phyloP scores from a whole-genome alignment of 108 stramenopile species.

The Chaetoceros tenuissimus region DNA sequence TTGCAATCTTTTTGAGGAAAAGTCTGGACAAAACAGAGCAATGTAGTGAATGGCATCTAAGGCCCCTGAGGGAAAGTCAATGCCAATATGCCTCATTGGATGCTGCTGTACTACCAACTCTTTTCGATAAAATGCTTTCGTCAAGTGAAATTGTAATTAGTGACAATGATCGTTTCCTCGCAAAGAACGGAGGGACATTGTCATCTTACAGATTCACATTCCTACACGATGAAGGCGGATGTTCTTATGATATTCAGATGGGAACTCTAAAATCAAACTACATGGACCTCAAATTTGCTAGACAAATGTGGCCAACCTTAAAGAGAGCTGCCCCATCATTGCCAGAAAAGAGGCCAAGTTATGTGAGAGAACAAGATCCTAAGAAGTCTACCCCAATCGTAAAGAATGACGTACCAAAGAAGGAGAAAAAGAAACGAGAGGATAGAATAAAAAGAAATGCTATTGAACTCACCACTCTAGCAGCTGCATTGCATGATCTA shows the following conservation, averaged over 20 bases:
- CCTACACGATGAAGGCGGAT: constrained; percentile 4
- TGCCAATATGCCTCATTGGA: constrained; percentile 28
- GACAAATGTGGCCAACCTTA: constrained; percentile 21
- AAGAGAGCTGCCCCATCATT: constrained; percentile 5
- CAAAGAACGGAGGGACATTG: constrained; percentile 2
- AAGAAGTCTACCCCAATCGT: background rate
- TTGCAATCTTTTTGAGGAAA: constrained; percentile 16
- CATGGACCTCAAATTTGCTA: constrained; percentile 6
- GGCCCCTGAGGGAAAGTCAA: constrained; percentile 25
- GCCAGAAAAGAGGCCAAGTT: constrained; percentile 8
- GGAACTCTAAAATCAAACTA: constrained; percentile 9
- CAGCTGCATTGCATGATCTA: constrained; percentile 13
- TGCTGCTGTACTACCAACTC: constrained; percentile 21
- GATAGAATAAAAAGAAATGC: constrained; percentile 8
- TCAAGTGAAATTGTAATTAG: constrained; percentile 1
- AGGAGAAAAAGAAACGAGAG: constrained; percentile 8
- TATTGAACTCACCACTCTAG: constrained; percentile 9
- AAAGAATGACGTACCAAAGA: constrained; percentile 3
- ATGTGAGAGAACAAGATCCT: constrained; percentile 1
- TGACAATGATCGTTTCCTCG: constrained; percentile 20
- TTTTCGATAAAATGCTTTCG: constrained; percentile 21
- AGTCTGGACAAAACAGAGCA: constrained; percentile 34
- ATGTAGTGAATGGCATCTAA: constrained; percentile 28
- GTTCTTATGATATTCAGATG: constrained; percentile 10
- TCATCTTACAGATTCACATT: constrained; percentile 9